phyloP scores from a whole-genome alignment of 306 rosid genomes.

The Fagus crenata region DNA sequence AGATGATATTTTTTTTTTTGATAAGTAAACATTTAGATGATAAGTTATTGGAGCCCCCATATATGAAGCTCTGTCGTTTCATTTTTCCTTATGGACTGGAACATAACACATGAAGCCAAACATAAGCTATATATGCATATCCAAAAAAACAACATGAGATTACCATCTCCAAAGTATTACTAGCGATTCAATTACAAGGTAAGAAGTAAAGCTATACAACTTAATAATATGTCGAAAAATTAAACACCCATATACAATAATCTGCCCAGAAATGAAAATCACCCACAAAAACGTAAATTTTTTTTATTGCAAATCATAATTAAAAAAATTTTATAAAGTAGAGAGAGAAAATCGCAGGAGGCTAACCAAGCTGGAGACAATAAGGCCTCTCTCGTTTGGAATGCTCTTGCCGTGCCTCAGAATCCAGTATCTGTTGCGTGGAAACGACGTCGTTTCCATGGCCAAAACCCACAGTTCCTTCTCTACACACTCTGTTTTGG shows the following conservation, averaged over 20 bases:
- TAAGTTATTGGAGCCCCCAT: too few relatives aligned
- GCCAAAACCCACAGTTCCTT: neutral
- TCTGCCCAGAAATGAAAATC: neutral
- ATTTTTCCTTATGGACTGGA: too few relatives aligned
- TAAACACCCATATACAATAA: neutral
- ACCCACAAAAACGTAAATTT: neutral
- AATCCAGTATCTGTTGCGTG: slow-evolving; percentile 66
- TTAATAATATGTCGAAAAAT: neutral
- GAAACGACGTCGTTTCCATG: slow-evolving; percentile 44
- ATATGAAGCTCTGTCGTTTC: neutral
- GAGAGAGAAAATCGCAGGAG: neutral
- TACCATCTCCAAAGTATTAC: neutral
- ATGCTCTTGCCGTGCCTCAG: slow-evolving; percentile 92
- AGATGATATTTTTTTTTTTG: too few relatives aligned
- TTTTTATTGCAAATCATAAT: neutral
- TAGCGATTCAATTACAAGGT: too few relatives aligned
- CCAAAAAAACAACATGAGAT: neutral
- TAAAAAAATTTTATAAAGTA: neutral
- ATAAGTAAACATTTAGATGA: too few relatives aligned
- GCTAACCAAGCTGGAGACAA: slow-evolving; percentile 73
- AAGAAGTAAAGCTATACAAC: neutral
- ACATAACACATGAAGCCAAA: neutral
- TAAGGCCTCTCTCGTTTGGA: slow-evolving; percentile 76
- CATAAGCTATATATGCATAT: neutral
- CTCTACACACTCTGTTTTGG: too few relatives aligned